Evolutionary conservation across 2,329 filamentous ascomycete species (phyloP).

Genomic region (Penicillium carneum): DNA sequence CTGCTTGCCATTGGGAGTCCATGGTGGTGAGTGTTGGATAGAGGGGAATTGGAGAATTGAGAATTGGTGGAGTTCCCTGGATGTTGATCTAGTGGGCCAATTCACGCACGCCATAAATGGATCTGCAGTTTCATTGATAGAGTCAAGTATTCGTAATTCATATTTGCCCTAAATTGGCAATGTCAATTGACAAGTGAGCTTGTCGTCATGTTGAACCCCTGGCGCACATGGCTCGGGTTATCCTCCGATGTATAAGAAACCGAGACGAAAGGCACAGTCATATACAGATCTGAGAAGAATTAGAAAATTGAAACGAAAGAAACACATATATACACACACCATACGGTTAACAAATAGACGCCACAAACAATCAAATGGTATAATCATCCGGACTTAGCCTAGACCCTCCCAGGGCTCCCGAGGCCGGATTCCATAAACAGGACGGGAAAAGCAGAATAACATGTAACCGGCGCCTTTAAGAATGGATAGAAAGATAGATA

Average conservation of each 20-base stretch:
- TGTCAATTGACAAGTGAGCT: background rate
- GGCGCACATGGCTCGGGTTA: background rate
- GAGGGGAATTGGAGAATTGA: background rate
- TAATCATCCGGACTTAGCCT: slow-evolving; percentile 22
- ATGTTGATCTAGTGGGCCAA: background rate
- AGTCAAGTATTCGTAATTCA: background rate
- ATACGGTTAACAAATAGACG: slow-evolving; percentile 18
- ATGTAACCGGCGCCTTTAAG: slow-evolving; percentile 38
- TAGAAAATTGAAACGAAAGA: background rate
- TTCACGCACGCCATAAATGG: background rate
- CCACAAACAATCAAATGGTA: slow-evolving; percentile 23
- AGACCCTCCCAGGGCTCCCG: slow-evolving; percentile 13
- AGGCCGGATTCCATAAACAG: slow-evolving; percentile 16
- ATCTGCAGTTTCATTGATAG: background rate
- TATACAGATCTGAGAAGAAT: slow-evolving; percentile 1
- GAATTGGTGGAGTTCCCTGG: background rate
- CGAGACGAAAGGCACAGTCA: background rate
- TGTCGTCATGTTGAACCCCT: background rate
- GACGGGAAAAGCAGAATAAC: slow-evolving; percentile 19
- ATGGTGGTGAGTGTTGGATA: slow-evolving; percentile 9
- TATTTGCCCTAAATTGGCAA: background rate
- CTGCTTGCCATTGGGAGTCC: slow-evolving; percentile 50
- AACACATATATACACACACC: slow-evolving; percentile 15
- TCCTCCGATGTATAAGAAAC: slow-evolving; percentile 8
- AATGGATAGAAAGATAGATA: slow-evolving; percentile 33